Evolutionary conservation across 352 stramenopile species (phyloP), one percentile per base, ranked within the genome.

Genomic region (Peronospora tabacina): DNA sequence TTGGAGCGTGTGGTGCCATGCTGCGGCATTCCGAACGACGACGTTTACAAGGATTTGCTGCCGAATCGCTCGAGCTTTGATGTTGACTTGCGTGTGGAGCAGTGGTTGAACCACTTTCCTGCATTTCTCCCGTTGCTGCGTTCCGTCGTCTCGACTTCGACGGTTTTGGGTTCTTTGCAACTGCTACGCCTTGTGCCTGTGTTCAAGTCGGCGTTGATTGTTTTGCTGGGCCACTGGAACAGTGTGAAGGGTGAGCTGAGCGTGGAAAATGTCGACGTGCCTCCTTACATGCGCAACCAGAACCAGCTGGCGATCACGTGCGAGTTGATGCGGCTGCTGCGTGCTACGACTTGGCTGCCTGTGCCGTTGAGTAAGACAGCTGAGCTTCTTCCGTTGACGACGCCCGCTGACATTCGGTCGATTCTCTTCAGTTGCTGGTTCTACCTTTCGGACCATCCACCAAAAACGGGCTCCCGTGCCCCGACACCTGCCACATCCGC

Each of bases 401-500:
- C 72, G 10, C 72, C 82, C 0, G 65, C 65, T 6, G 82, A 92
- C 34, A 85, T 90, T 30, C 79, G 82, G 17, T 63, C 61, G 0
- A 87, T 92, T 46, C 69, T 92, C 32, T 87, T 89, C 29, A 85
- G 75, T 55, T 87, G 78, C 51, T 92, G 82, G 82, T 87, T 86
- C 49, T 92, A 83, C 52, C 66, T 92, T 36, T 71, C 72, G 1
- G 80, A 92, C 41, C 73, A 89, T 22, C 79, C 82, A 7, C 82
- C 82, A 6, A 61, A 46, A 1, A 43, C 33, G 9, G 63, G 63
- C 3, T 70, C 61, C 0, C 45, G 59, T 15, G 70, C 55, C 0
- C 57, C 64, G 0, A 79, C 71, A 15, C 71, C 71, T 5, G 63
- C 63, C 3, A 74, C 71, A 19, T 79, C 68, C 0, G 61, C 68